Evolutionary conservation across 2,329 filamentous ascomycete genomes (phyloP).

Genomic region (Sporothrix brasiliensis): DNA sequence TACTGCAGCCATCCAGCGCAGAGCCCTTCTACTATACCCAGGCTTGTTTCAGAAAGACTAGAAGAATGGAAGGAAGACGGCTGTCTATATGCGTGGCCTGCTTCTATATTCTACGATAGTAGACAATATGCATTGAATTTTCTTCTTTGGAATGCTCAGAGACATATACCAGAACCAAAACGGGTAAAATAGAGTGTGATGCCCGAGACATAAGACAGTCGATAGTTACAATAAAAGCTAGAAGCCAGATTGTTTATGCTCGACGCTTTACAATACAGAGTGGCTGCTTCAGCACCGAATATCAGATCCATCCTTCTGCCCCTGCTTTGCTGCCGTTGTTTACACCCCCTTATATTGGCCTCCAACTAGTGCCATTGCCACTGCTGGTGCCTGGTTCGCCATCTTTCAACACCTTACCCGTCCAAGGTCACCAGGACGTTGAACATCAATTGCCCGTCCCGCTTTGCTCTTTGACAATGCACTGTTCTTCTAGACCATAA

Average conservation of each 20-base stretch:
- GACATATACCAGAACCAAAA: slow-evolving; percentile 8
- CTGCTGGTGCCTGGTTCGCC: background rate
- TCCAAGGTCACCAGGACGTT: background rate
- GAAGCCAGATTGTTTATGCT: background rate
- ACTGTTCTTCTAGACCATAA: background rate
- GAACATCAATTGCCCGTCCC: background rate
- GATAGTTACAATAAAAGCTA: no score
- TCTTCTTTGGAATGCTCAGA: background rate
- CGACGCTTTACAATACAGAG: background rate
- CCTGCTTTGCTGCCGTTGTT: background rate
- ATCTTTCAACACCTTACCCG: slow-evolving; percentile 10
- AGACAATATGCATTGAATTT: background rate
- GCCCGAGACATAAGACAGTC: no score
- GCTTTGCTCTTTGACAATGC: background rate
- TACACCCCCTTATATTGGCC: slow-evolving; percentile 12
- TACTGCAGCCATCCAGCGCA: background rate
- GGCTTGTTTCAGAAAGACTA: slow-evolving; percentile 19
- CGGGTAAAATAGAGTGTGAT: background rate
- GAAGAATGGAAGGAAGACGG: background rate
- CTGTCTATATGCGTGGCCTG: no score
- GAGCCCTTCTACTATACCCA: background rate
- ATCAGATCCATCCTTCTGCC: slow-evolving; percentile 7
- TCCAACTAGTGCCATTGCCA: background rate
- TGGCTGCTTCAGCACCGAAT: background rate
- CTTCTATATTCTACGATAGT: background rate